These are phyloP conservation scores for Xylariaceae sp. DNA, from an alignment of 2,329 filamentous ascomycete species.

Conservation along the genomic window DNA sequence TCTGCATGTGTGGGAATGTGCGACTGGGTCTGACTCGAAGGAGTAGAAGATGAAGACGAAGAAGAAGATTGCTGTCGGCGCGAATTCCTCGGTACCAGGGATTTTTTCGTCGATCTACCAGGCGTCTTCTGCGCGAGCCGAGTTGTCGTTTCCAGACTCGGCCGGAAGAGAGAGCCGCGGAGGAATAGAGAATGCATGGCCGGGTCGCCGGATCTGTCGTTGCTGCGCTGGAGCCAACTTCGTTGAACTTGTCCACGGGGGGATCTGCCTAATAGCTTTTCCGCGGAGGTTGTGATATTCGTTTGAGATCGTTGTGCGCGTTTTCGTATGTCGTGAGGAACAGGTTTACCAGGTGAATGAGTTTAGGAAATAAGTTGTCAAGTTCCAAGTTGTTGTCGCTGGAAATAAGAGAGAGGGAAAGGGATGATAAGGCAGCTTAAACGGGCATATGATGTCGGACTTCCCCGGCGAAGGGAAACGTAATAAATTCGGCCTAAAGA, in stretches of 20 bases:
- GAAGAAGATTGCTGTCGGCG: slow-evolving; percentile 24
- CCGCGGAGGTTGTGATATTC: too few species aligned
- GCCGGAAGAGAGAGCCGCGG: slow-evolving; percentile 21
- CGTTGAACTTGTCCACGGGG: background rate
- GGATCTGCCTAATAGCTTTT: background rate
- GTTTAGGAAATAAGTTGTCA: background rate
- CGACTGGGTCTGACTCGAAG: background rate
- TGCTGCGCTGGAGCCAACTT: background rate
- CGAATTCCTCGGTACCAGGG: background rate
- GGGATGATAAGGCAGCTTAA: background rate
- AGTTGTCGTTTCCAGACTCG: slow-evolving; percentile 8
- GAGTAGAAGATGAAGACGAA: background rate
- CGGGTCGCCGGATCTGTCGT: background rate
- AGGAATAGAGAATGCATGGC: slow-evolving; percentile 15
- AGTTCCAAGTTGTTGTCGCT: background rate
- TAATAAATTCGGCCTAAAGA: background rate
- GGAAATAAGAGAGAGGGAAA: background rate
- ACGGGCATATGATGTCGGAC: background rate
- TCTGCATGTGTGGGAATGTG: slow-evolving; percentile 5
- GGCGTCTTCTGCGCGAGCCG: slow-evolving; percentile 11
- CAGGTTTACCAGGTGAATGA: too few species aligned
- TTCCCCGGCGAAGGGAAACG: background rate
- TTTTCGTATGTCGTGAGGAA: too few species aligned
- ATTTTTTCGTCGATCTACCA: slow-evolving; percentile 17
- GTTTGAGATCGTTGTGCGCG: too few species aligned